Base-by-base conservation (phyloP, 75 land plant species). In the Isoetes taiwanensis region DNA sequence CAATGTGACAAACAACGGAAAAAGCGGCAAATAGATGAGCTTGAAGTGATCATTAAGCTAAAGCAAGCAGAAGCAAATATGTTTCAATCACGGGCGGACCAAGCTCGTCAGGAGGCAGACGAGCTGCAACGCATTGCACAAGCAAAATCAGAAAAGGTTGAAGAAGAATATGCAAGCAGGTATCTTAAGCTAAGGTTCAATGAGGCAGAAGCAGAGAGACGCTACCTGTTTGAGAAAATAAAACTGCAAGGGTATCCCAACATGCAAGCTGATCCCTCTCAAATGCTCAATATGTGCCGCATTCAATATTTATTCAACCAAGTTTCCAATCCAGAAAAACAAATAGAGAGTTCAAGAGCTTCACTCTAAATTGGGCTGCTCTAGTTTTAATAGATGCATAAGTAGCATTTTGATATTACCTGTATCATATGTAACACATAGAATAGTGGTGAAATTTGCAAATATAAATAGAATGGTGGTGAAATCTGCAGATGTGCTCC, bases 21-120 rank as follows among this genome's bases (percentile, higher is more conserved):
- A 60, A 90, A 77, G 64, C 74, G 68, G 58, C 84, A 90, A 61
- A 73, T 86, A 34, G 96, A 90, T 34, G 93, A 90, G 61, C 71
- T 86, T 30, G 96, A 90, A 50, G 78, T 72, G 50, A 76, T 90
- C 42, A 76, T 86, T 2, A 65, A 81, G 57, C 73, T 90, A 30
- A 90, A 90, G 67, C 83, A 78, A 60, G 87, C 81, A 1, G 96
- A 86, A 56, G 84, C 96, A 39, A 87, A 90, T 54, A 90, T 90
- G 96, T 90, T 90, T 54, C 94, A 90, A 67, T 56, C 75, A 26
- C 82, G 82, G 70, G 94, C 96, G 40, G 79, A 68, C 62, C 93
- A 90, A 64, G 93, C 96, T 6, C 73, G 81, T 28, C 72, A 79
- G 37, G 96, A 90, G 34, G 84, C 96, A 20, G 96, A 90, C 61